phyloP scores from a whole-genome alignment of 352 stramenopile species.

The Phytopythium mirpurense region DNA sequence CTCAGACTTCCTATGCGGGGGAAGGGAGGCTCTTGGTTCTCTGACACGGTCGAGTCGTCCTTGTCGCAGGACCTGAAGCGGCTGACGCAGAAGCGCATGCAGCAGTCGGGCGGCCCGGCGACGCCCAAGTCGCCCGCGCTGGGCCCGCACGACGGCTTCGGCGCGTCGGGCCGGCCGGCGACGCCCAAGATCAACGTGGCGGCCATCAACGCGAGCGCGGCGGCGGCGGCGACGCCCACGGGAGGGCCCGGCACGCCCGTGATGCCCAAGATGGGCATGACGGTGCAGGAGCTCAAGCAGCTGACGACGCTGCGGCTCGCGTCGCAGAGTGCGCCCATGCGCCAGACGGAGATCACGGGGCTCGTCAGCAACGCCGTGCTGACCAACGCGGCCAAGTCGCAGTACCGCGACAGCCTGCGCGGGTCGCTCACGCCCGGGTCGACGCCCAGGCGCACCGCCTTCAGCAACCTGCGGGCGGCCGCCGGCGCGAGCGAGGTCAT shows the following conservation, averaged over 20 bases:
- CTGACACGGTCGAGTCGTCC: too few relatives aligned
- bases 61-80: slow-evolving; percentile 61
- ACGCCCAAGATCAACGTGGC: slow-evolving; percentile 68
- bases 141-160: slow-evolving; percentile 12
- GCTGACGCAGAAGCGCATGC: slow-evolving; percentile 82
- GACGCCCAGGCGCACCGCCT: slow-evolving; percentile 44
- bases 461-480: slow-evolving; percentile 14
- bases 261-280: slow-evolving; percentile 78
- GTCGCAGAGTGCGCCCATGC: slow-evolving; percentile 55
- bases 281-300: slow-evolving; percentile 84
- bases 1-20: too few relatives aligned
- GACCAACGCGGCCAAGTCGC: slow-evolving; percentile 67
- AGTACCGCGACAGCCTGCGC: slow-evolving; percentile 68
- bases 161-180: slow-evolving; percentile 16
- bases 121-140: slow-evolving; percentile 37
- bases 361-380: slow-evolving; percentile 75
- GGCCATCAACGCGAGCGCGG: slow-evolving; percentile 33
- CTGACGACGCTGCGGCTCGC: slow-evolving; percentile 73
- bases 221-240: slow-evolving; percentile 12
- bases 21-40: too few relatives aligned
- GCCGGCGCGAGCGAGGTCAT: slow-evolving; percentile 16
- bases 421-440: slow-evolving; percentile 46
- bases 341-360: slow-evolving; percentile 61
- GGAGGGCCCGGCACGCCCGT: slow-evolving; percentile 28
- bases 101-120: slow-evolving; percentile 30